Evolutionary conservation across 805 yeast genomes (phyloP), one percentile per base, ranked within the genome.

Genomic region (Ogataea nonfermentans): DNA sequence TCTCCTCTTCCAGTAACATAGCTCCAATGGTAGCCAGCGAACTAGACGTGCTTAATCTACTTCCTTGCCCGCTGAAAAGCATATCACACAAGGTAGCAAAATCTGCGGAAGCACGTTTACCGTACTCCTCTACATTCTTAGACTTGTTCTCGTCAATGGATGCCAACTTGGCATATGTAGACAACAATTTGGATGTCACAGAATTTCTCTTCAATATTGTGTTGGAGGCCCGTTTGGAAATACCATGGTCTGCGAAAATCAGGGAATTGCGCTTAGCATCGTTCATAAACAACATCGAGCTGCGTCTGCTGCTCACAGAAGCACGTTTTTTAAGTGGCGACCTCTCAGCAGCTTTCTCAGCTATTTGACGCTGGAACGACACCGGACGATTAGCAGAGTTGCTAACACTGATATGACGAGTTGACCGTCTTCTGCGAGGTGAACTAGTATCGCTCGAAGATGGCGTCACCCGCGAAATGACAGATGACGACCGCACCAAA

Each of bases 21-120:
- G 79, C 79, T 43, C 79, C 79, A 53, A 61, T 50, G 11, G 60
- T 59, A 0, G 79, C 82, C 25, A 69, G 79, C n/a, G 69, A 67
- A 13, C 80, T 76, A 2, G 68, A 55, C 15, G 46, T 43, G 36
- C 55, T 44, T 9, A 60, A 40, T 14, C 49, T 37, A 15, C 43
- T 26, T 30, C 42, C 40, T 53, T 81, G 89, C 59, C 81, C 84
- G 52, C 77, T 83, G 67, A 84, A 84, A 42, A 84, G 77, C 60
- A 77, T 79, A 63, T 84, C 91, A 67, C 88, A 81, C 29, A 84
- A 66, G 2, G 84, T 74, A 9, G 89, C 93, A 67, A 84, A 84
- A 46, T 84, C 84, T 11, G 86, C 79, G 25, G 86, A 79, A 2
- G 90, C 81, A 61, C 93, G 71, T 61, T 76, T 81, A 5, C 88